A percentile compares a stretch with the other conserved stretches of the same genome.
Conservation (phyloP, 1,139 yeast genomes). For the Magnusiomyces fungicola region DNA sequence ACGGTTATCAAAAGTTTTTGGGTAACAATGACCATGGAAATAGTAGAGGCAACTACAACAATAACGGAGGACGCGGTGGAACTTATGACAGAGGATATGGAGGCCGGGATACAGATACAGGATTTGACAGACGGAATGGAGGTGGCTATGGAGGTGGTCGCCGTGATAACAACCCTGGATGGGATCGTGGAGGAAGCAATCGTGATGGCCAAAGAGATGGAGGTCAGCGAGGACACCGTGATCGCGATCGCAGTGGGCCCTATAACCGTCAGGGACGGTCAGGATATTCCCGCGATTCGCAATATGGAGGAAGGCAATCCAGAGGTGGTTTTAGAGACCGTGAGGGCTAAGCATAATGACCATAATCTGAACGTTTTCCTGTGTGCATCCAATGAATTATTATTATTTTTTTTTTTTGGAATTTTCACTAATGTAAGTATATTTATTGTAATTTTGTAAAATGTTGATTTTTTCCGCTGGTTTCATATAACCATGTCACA, state of each 20-base stretch:
- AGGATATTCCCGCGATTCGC: background rate
- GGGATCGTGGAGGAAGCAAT: conserved; percentile 1
- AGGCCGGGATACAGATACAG: background rate
- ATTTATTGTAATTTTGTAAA: no score
- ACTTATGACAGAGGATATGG: background rate
- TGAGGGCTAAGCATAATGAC: background rate
- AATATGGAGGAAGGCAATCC: background rate
- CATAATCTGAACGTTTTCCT: background rate
- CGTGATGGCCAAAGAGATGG: background rate
- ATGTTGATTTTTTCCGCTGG: no score
- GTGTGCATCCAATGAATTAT: no score
- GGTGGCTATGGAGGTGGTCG: conserved; percentile 1
- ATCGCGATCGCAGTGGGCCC: background rate
- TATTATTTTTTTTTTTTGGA: no score
- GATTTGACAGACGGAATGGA: background rate
- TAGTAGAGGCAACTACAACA: background rate
- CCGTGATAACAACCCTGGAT: conserved; percentile 1
- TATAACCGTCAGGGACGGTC: background rate
- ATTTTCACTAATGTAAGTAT: no score
- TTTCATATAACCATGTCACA: no score
- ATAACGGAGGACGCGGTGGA: background rate
- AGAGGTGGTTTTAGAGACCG: conserved; percentile 2
- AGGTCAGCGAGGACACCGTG: background rate
- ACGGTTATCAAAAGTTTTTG: no score
- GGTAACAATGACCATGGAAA: background rate